phyloP scores from a whole-genome alignment of 768 basidiomycete species.

The Phallus indusiatus region DNA sequence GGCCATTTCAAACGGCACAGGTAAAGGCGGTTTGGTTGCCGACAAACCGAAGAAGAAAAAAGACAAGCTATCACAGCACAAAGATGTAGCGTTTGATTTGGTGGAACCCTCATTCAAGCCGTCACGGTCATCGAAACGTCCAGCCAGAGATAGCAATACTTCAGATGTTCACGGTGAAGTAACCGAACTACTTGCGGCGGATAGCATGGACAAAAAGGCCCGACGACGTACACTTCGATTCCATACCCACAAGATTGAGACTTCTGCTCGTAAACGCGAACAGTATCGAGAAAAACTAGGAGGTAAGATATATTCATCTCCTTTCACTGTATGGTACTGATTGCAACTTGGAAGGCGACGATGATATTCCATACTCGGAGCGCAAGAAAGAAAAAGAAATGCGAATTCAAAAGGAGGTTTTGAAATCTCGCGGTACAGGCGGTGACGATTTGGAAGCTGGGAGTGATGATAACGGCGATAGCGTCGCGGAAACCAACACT shows the following conservation, averaged over 20 bases:
- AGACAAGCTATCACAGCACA: conserved; percentile 19
- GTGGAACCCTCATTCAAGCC: conserved; percentile 65
- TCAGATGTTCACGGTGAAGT: conserved; percentile 67
- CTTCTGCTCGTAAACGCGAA: conserved; percentile 63
- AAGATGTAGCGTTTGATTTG: conserved; percentile 52
- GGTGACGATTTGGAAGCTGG: conserved; percentile 61
- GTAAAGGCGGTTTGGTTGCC: conserved; percentile 11
- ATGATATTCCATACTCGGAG: conserved; percentile 87
- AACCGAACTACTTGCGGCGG: conserved; percentile 53
- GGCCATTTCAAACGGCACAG: conserved; percentile 27
- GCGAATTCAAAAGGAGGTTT: conserved; percentile 44
- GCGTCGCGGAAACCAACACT: conserved; percentile 18
- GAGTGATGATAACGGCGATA: conserved; percentile 28
- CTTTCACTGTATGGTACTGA: neutral
- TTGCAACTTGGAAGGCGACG: conserved; percentile 47
- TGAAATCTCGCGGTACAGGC: conserved; percentile 35
- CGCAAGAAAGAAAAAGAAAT: conserved; percentile 54
- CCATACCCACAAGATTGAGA: conserved; percentile 88
- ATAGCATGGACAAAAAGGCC: conserved; percentile 75
- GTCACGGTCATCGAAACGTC: conserved; percentile 24
- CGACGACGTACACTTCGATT: conserved; percentile 81
- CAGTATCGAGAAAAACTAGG: conserved; percentile 63
- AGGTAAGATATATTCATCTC: conserved; percentile 20
- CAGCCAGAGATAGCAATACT: conserved; percentile 7
- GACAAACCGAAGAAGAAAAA: conserved; percentile 15